Conservation (phyloP, 2,329 filamentous ascomycete genomes). For the Phaeophleospora eucalypticola region DNA sequence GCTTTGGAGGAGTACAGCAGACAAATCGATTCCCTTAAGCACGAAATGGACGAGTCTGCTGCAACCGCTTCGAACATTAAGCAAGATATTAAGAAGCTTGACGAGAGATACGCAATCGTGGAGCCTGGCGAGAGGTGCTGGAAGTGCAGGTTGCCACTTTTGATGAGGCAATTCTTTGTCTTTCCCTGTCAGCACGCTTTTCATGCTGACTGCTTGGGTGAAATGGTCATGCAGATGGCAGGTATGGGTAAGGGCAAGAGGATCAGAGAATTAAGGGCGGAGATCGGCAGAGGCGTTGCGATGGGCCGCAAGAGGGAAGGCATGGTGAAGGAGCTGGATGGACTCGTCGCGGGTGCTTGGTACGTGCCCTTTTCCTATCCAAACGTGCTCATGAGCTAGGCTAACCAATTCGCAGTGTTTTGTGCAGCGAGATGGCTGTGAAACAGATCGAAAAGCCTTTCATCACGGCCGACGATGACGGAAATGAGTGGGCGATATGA, state of each 20-base stretch:
- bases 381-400: conserved; percentile 33
- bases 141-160: conserved; percentile 75
- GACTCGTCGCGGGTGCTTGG: conserved; percentile 78
- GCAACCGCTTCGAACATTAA: conserved; percentile 88
- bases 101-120: conserved; percentile 89
- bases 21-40: conserved; percentile 80
- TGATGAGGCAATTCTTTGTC: conserved; percentile 93
- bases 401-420: conserved; percentile 51
- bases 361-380: conserved; percentile 33
- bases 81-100: conserved; percentile 77
- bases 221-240: conserved; percentile 76
- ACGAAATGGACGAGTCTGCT: conserved; percentile 93
- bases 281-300: conserved; percentile 70
- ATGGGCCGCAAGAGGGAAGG: conserved; percentile 70
- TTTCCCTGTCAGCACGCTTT: conserved; percentile 98
- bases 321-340: conserved; percentile 83
- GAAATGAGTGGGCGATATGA: conserved; percentile 67
- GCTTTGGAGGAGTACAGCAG: conserved; percentile 91
- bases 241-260: conserved; percentile 70
- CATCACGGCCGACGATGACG: conserved; percentile 66
- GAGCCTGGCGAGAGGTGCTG: conserved; percentile 95
- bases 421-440: conserved; percentile 93
- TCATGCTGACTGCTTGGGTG: conserved; percentile 88
- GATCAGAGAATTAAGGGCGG: conserved; percentile 79
- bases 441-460: conserved; percentile 94